Conservation (phyloP, 75 land plant genomes). For the Cunninghamia lanceolata region DNA sequence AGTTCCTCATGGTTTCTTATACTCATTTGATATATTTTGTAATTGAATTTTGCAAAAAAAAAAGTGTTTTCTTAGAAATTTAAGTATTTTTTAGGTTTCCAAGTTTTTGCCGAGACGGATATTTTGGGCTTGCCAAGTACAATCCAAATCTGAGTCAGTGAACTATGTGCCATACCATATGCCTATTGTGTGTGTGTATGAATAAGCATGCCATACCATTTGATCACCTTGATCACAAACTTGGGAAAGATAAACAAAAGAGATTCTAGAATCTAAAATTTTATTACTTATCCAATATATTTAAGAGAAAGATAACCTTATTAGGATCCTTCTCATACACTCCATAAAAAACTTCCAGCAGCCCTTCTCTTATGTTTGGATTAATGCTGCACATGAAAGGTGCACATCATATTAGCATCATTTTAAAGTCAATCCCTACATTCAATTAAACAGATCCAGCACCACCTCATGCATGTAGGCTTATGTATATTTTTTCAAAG, state of each 20-base stretch:
- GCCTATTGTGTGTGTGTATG: neutral
- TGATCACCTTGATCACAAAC: neutral
- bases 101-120: too few relatives aligned
- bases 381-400: slow-evolving; percentile 74
- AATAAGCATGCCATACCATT: neutral
- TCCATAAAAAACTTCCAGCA: slow-evolving; percentile 95
- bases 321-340: slow-evolving; percentile 97
- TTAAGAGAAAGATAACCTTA: slow-evolving; percentile 43
- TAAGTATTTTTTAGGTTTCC: too few relatives aligned
- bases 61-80: too few relatives aligned
- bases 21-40: too few relatives aligned
- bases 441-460: neutral
- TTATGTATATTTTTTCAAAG: slow-evolving; percentile 4
- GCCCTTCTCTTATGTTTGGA: slow-evolving; percentile 94
- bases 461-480: neutral
- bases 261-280: neutral
- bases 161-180: too few relatives aligned
- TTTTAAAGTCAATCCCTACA: neutral
- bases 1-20: too few relatives aligned
- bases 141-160: too few relatives aligned
- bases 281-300: neutral
- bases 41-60: too few relatives aligned
- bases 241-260: neutral
- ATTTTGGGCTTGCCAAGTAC: too few relatives aligned
- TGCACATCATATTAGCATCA: slow-evolving; percentile 1